Evolutionary conservation across 1,139 yeast species (phyloP), one percentile per base, ranked within the genome.

Genomic region (Meyerozyma elateridarum): DNA sequence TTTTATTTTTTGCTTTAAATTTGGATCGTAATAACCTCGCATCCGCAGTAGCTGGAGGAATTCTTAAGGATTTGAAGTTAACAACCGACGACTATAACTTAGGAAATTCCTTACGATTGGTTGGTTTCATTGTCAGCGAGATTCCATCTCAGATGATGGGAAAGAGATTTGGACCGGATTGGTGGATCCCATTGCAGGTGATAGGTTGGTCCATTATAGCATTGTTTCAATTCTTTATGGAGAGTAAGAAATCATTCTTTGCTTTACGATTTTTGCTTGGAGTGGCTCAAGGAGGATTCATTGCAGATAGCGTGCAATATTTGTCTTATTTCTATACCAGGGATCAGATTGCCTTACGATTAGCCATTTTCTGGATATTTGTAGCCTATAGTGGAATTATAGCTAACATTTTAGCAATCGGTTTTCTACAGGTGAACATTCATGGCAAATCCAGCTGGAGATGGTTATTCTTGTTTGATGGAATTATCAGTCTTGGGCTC

Each of bases 1-100:
- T 60, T 8, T 42, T 59, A 46, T 61, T 60, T 35, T 46, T 49
- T n/a, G 60, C 56, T 8, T 50, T 61, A 32, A 60, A 61, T 36
- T 45, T 61, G 34, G 48, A 44, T 32, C 27, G 48, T 18, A 40
- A 37, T 9, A 44, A 44, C 28, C 22, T 44, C 27, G 34, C 32
- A 0, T 45, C 40, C 33, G 48, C 48, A 1, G 39, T 39, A 6
- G 37, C 45, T 1, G 48, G 42, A 25, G 37, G 42, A 14, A 35
- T 44, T 12, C 34, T 44, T 26, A 27, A 33, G 4, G 46, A 44
- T 19, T 36, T 40, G 35, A 31, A 31, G 2, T 25, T 44, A 25
- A 37, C 34, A 29, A 42, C 44, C 28, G 31, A 41, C 27, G 40
- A 42, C 32, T 44, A 41, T 33, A 44, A 44, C 29, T 22, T 31